These are phyloP conservation scores for Miscanthus sacchariflorus DNA, from an alignment of 202 grass and related monocot genomes.

Conservation along the genomic window DNA sequence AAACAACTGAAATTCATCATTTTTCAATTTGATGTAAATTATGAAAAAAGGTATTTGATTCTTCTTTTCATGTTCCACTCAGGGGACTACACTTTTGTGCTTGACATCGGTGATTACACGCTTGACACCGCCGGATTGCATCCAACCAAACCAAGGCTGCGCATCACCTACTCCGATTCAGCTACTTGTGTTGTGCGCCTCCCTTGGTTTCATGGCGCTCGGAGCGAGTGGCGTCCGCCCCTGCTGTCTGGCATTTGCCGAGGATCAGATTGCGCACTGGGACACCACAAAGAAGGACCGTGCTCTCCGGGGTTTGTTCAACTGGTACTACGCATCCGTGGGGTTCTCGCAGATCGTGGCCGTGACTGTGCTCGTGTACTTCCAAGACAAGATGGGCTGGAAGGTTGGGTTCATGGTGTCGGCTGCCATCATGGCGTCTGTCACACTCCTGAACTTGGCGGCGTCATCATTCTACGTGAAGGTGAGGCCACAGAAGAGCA, in stretches of 20 bases:
- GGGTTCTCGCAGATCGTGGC: slow-evolving; percentile 46
- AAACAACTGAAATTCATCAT: not conserved
- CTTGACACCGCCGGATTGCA: slow-evolving; percentile 24
- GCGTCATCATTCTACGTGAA: slow-evolving; percentile 37
- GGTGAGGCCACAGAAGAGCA: slow-evolving; percentile 37
- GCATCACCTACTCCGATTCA: slow-evolving; percentile 5
- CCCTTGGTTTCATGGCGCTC: slow-evolving; percentile 46
- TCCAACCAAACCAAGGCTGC: not conserved
- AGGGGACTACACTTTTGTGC: slow-evolving; percentile 40
- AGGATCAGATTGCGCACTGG: slow-evolving; percentile 54
- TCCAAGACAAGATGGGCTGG: slow-evolving; percentile 45
- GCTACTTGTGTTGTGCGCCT: slow-evolving; percentile 37
- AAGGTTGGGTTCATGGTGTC: slow-evolving; percentile 39
- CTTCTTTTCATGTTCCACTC: not conserved
- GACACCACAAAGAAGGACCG: not conserved
- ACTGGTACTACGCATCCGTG: slow-evolving; percentile 59
- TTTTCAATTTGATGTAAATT: not conserved
- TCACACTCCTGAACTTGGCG: slow-evolving; percentile 12
- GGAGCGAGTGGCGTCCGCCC: slow-evolving; percentile 54
- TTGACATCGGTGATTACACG: slow-evolving; percentile 26
- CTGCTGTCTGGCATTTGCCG: slow-evolving; percentile 55
- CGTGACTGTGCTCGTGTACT: slow-evolving; percentile 37
- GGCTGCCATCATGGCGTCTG: not conserved
- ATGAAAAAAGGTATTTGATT: not conserved
- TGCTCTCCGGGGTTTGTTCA: slow-evolving; percentile 50